These are phyloP conservation scores for Apophysomyces variabilis DNA, from an alignment of 371 early-diverging fungal genomes.

Conservation along the genomic window DNA sequence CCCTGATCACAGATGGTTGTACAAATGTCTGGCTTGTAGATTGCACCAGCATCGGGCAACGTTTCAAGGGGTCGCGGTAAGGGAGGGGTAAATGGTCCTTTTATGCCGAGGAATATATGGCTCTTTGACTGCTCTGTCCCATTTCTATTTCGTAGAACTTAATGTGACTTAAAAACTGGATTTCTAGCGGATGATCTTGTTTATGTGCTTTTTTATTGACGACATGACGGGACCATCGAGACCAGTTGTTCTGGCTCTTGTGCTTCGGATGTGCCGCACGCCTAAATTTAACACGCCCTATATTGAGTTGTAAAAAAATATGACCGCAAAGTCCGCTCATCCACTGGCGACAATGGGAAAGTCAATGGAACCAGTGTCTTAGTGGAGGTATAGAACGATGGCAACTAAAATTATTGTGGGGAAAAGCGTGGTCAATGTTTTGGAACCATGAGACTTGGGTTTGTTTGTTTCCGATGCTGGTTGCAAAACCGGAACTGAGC, in stretches of 20 bases:
- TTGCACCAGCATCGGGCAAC: too few relatives aligned
- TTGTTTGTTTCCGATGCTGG: slow-evolving; percentile 10
- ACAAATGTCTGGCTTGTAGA: too few relatives aligned
- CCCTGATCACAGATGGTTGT: too few relatives aligned
- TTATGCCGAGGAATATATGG: too few relatives aligned
- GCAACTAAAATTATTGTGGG: background rate
- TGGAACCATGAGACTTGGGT: background rate
- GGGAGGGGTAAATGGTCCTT: too few relatives aligned
- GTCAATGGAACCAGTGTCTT: background rate
- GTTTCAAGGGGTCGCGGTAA: too few relatives aligned
- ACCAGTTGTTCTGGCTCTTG: slow-evolving; percentile 1
- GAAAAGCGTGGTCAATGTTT: background rate
- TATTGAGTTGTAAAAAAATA: background rate
- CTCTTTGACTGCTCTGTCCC: too few relatives aligned
- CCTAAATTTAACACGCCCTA: slow-evolving; percentile 6
- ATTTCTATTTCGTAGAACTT: too few relatives aligned
- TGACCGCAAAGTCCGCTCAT: background rate
- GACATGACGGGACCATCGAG: background rate
- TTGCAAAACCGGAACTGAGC: slow-evolving; percentile 2
- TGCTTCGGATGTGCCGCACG: background rate
- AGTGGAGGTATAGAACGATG: background rate
- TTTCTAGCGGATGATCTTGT: background rate
- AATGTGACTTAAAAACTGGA: too few relatives aligned
- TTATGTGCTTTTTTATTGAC: background rate
- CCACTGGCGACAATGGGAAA: background rate